phyloP scores from a whole-genome alignment of 2,329 filamentous ascomycete species.

The Amesomyces nigricolor region DNA sequence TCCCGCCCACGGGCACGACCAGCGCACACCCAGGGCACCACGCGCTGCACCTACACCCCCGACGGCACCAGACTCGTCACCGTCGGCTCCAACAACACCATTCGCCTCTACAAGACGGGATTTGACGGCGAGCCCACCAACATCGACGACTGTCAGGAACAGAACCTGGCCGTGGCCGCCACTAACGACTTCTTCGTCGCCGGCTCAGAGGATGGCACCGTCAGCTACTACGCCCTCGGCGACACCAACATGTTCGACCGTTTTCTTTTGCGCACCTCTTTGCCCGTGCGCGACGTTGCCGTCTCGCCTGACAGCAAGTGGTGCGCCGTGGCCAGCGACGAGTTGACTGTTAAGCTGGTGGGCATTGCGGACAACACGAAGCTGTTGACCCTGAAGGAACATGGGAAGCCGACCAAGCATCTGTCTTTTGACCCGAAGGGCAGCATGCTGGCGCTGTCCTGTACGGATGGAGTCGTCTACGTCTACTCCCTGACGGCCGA shows the following conservation, averaged over 20 bases:
- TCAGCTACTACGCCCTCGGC: constrained; percentile 79
- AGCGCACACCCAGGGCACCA: constrained; percentile 79
- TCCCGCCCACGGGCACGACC: constrained; percentile 57
- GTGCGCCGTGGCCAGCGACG: constrained; percentile 95
- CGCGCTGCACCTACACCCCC: constrained; percentile 82
- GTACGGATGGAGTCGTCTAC: constrained; percentile 84
- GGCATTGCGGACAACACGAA: constrained; percentile 71
- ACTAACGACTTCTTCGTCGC: constrained; percentile 78
- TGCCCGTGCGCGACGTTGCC: constrained; percentile 80
- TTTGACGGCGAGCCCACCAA: constrained; percentile 89
- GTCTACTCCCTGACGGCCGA: constrained; percentile 77
- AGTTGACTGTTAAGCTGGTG: constrained; percentile 85
- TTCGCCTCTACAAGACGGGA: constrained; percentile 86
- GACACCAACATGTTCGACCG: constrained; percentile 68
- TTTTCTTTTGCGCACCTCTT: constrained; percentile 74
- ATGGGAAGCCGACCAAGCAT: constrained; percentile 83
- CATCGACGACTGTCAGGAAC: constrained; percentile 84
- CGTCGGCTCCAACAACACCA: constrained; percentile 87
- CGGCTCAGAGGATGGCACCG: constrained; percentile 91
- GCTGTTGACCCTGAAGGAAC: constrained; percentile 74
- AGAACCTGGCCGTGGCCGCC: constrained; percentile 73
- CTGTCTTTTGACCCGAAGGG: constrained; percentile 81
- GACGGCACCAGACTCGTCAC: constrained; percentile 84
- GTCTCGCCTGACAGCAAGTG: constrained; percentile 76
- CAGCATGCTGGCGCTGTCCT: constrained; percentile 70